A percentile compares a stretch with the other conserved stretches of the same genome.
Evolutionary conservation across 768 basidiomycete genomes (phyloP).

Genomic region (Lactarius trivialis): DNA sequence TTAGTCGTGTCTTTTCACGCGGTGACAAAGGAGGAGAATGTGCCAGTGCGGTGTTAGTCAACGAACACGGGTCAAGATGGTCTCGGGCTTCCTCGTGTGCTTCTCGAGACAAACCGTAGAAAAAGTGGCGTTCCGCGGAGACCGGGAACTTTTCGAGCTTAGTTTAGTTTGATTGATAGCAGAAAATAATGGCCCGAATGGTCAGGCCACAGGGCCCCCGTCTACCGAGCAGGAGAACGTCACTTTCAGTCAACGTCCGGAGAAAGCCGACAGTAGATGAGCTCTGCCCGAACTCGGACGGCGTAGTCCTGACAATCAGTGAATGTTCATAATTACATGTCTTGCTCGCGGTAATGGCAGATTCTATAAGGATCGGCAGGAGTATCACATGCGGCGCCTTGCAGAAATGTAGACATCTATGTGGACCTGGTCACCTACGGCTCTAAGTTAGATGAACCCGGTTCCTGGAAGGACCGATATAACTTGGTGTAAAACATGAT

Average conservation of each 20-base stretch:
- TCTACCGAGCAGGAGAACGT: not conserved
- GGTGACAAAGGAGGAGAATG: slow-evolving; percentile 8
- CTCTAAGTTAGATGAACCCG: not conserved
- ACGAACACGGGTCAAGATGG: not conserved
- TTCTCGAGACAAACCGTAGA: slow-evolving; percentile 17
- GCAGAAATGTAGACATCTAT: not conserved
- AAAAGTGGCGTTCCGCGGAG: slow-evolving; percentile 18
- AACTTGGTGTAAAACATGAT: not conserved
- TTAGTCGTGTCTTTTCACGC: not conserved
- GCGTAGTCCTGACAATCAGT: not conserved
- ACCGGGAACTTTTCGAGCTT: slow-evolving; percentile 10
- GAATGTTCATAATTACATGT: not conserved
- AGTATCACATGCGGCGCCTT: not conserved
- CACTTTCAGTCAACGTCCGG: slow-evolving; percentile 4
- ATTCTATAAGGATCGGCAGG: not conserved
- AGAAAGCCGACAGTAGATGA: slow-evolving; percentile 4
- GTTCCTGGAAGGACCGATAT: not conserved
- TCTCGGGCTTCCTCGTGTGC: not conserved
- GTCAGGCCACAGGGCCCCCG: slow-evolving; percentile 3
- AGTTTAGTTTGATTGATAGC: not conserved
- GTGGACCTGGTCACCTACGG: not conserved
- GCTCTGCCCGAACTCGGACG: not conserved
- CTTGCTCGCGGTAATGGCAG: not conserved
- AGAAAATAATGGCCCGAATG: not conserved
- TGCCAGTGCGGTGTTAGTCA: slow-evolving; percentile 10